Evolutionary conservation across 208 protist genomes (phyloP), one percentile per base, ranked within the genome.

Genomic region (Wallacemonas sp.): DNA sequence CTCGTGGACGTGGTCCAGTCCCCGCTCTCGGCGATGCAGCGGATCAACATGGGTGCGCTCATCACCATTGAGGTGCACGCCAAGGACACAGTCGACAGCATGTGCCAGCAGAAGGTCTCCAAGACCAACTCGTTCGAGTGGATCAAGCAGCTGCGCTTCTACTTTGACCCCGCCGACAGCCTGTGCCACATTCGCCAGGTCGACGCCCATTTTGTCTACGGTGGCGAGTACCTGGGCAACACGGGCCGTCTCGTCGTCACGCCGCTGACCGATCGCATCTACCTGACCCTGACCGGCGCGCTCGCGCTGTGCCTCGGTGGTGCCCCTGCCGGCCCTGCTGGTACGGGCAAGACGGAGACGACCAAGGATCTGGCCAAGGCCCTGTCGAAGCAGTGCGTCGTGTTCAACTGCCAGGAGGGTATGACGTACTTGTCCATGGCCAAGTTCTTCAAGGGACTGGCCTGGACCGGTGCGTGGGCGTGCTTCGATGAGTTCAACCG

Each of bases 401-500:
- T 99, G 41, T 99, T 99, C 83, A 99, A 99, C 86, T 99, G 98
- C 73, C 94, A 97, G 70, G 95, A 98, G 69, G 94, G 95, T 65
- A 96, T 99, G 90, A 97, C 96, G 26, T 97, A 94, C 81, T 69
- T 89, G 26, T 97, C 97, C 11, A 99, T 99, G 97, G 96, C 85
- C 49, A 98, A 98, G 83, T 98, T 99, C 76, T 99, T 99, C 86
- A 98, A 98, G 44, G 97, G 97, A 20, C 89, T 99, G 25, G 96
- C 95, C n/a, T 97, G 93, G 90, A 88, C 93, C 14, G 97, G 98
- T 36, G 97, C 98, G 23, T 99, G 97, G 97, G 92, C 96, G 12
- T 99, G 98, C 86, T 99, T 99, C 77, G 98, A 99, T 84, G 98
- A 99, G 86, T 99, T 99, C 87, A 99, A 99, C 80, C 92, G 98